These are phyloP conservation scores for Leptographium radiaticola DNA, from an alignment of 2,329 filamentous ascomycete genomes.

Conservation along the genomic window DNA sequence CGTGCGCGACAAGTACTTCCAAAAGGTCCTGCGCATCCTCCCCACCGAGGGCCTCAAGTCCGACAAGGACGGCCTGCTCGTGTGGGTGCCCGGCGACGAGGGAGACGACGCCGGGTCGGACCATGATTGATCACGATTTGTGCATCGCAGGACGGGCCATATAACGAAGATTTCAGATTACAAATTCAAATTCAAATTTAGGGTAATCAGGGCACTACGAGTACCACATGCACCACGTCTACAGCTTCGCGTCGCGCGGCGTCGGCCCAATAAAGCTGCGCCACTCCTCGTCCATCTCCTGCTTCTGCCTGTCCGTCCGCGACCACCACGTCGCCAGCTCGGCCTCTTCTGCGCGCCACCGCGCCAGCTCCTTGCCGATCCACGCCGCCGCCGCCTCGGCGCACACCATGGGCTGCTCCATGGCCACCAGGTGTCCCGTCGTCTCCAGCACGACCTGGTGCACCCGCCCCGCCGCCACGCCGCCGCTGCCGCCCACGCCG, in stretches of 20 bases:
- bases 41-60: constrained; percentile 59
- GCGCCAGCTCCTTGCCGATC: constrained; percentile 40
- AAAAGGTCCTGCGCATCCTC: constrained; percentile 73
- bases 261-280: constrained; percentile 9
- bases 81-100: constrained; percentile 44
- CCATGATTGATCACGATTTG: too few relatives aligned
- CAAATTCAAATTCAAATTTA: too few relatives aligned
- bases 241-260: constrained; percentile 5
- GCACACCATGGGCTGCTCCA: constrained; percentile 59
- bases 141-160: neutral
- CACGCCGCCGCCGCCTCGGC: constrained; percentile 47
- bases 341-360: constrained; percentile 44
- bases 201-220: too few relatives aligned
- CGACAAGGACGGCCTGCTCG: constrained; percentile 55
- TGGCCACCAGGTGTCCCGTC: constrained; percentile 68
- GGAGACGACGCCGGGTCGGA: constrained; percentile 11
- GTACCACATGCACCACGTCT: too few relatives aligned
- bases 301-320: constrained; percentile 38
- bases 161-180: neutral
- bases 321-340: constrained; percentile 41
- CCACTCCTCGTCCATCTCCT: constrained; percentile 41
- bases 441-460: constrained; percentile 48
- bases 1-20: constrained; percentile 84
- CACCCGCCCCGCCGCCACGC: constrained; percentile 52
- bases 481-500: constrained; percentile 55